Conservation (phyloP, 78 protist genomes). For the Bigelowiella natans region DNA sequence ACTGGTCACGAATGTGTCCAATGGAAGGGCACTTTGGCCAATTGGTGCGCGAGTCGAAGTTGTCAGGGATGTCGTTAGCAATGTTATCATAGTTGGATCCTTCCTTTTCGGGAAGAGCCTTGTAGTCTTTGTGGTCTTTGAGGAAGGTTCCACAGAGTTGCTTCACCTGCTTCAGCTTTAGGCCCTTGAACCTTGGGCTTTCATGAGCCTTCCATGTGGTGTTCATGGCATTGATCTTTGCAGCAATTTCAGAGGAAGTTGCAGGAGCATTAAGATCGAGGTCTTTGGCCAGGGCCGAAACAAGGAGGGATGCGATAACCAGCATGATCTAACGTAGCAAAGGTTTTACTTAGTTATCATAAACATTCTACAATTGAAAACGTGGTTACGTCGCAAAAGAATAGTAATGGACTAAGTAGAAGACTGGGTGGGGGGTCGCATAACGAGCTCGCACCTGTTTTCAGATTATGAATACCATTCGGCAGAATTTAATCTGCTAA, state of each 20-base stretch:
- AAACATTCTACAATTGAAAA: no score
- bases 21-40: conserved; percentile 34
- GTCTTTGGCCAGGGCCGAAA: no score
- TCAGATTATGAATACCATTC: no score
- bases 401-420: no score
- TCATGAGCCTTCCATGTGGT: conserved; percentile 8
- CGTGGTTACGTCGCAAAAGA: no score
- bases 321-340: no score
- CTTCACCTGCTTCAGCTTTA: background rate
- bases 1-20: conserved; percentile 44
- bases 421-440: no score
- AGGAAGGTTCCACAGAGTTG: background rate
- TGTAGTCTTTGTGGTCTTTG: background rate
- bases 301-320: no score
- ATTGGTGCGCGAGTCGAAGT: conserved; percentile 9
- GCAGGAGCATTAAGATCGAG: background rate
- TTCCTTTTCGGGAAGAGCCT: background rate
- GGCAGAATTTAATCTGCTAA: no score
- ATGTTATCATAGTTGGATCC: background rate
- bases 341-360: no score
- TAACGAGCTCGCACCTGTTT: no score
- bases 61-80: conserved; percentile 12
- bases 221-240: background rate
- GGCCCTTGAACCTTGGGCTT: conserved; percentile 3
- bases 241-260: background rate